Evolutionary conservation across 73 alveolate species (phyloP).

Genomic region (Paramecium bursaria): DNA sequence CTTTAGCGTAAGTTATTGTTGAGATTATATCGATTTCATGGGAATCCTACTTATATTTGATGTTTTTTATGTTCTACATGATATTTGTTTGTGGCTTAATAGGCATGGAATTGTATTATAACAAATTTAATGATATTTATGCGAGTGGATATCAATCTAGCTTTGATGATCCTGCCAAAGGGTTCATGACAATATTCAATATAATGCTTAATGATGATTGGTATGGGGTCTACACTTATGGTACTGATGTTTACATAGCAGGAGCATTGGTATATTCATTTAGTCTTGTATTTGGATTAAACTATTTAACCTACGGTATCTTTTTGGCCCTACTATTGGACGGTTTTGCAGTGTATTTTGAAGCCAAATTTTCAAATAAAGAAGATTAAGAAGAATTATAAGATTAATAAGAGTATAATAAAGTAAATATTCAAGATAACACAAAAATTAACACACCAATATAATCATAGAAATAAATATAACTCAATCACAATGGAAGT

Average conservation of each 20-base stretch:
- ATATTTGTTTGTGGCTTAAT: conserved; percentile 15
- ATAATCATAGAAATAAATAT: no score
- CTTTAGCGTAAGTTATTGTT: conserved; percentile 10
- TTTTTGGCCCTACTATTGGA: conserved; percentile 23
- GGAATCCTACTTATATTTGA: conserved; percentile 16
- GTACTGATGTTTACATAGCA: conserved; percentile 1
- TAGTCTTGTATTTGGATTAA: conserved; percentile 14
- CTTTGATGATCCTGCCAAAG: conserved; percentile 45
- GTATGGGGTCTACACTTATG: conserved; percentile 31
- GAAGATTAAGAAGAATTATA: no score
- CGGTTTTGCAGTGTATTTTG: conserved; percentile 28
- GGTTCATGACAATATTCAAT: conserved; percentile 38
- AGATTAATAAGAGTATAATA: no score
- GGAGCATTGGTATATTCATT: background rate
- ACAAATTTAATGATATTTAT: background rate
- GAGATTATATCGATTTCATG: conserved; percentile 22
- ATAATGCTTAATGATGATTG: conserved; percentile 54
- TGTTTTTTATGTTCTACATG: conserved; percentile 39
- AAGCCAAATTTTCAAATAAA: conserved; percentile 20
- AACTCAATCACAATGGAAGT: no score
- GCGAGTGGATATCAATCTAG: background rate
- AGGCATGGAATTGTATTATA: conserved; percentile 26
- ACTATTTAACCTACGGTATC: conserved; percentile 28
- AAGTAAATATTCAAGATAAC: no score
- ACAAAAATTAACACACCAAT: no score